Conservation (phyloP, 805 yeast species). For the Clavispora fructus region DNA sequence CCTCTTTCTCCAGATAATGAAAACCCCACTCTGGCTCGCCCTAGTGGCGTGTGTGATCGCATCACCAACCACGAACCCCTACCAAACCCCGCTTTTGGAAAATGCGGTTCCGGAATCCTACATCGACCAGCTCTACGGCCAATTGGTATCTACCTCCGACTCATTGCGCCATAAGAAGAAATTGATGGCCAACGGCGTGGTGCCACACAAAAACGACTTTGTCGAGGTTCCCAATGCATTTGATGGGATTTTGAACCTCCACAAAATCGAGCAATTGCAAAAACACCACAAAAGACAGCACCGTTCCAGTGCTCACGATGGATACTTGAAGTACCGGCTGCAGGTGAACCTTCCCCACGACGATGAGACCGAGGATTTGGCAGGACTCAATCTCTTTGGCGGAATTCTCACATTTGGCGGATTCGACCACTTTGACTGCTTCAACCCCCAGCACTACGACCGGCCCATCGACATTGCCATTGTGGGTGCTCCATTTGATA, state of each 20-base stretch:
- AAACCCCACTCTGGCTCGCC: background rate
- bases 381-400: conserved; percentile 29
- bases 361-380: conserved; percentile 30
- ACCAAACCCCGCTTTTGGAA: background rate
- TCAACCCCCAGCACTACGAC: conserved; percentile 24
- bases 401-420: conserved; percentile 56
- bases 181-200: conserved; percentile 1
- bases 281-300: conserved; percentile 1
- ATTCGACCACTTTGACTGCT: conserved; percentile 43
- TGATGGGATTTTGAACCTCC: background rate
- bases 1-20: background rate
- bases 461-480: conserved; percentile 45
- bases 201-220: background rate
- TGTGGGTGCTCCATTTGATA: conserved; percentile 57
- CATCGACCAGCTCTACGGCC: conserved; percentile 14
- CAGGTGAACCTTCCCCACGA: conserved; percentile 26
- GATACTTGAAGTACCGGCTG: conserved; percentile 13
- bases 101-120: conserved; percentile 3
- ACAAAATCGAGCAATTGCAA: conserved; percentile 1
- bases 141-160: conserved; percentile 6
- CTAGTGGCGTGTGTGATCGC: background rate
- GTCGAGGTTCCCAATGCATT: background rate
- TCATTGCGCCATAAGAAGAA: conserved; percentile 3
- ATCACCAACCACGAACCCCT: background rate
- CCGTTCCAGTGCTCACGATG: conserved; percentile 9